Conservation (phyloP, 352 stramenopile species). For the Pythium scleroteichum region DNA sequence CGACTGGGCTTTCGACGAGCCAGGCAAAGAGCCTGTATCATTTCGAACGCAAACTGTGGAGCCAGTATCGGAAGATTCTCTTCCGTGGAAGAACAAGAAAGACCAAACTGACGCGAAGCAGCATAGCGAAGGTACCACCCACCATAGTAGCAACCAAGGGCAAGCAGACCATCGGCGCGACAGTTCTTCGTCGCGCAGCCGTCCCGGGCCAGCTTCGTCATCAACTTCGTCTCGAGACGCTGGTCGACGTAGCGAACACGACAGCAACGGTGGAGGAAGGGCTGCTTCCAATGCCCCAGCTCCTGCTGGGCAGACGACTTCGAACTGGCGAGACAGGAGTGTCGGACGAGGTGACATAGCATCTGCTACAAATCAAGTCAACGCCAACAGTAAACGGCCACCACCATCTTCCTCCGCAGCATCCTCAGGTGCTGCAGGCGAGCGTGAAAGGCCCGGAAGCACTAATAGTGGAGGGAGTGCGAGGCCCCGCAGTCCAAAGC, state of each 20-base stretch:
- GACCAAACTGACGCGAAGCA: constrained; percentile 31
- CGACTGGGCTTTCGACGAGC: constrained; percentile 87
- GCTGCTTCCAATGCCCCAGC: neutral
- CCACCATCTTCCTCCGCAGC: constrained; percentile 6
- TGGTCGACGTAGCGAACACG: constrained; percentile 21
- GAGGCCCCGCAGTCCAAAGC: constrained; percentile 47
- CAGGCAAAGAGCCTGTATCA: constrained; percentile 81
- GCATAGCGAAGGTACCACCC: constrained; percentile 18
- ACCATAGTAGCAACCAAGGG: constrained; percentile 19
- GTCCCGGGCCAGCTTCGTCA: constrained; percentile 1
- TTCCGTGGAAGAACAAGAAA: constrained; percentile 73
- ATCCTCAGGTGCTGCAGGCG: neutral
- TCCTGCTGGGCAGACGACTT: neutral
- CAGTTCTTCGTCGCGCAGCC: constrained; percentile 23
- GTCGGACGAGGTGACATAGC: constrained; percentile 21
- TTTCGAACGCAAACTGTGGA: constrained; percentile 86
- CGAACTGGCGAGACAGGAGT: constrained; percentile 27
- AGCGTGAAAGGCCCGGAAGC: constrained; percentile 28
- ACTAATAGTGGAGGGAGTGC: neutral
- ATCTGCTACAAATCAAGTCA: neutral
- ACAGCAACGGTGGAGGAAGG: constrained; percentile 13
- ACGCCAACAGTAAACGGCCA: constrained; percentile 9
- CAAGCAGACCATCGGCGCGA: constrained; percentile 24
- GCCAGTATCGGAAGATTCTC: constrained; percentile 63
- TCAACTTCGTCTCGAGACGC: constrained; percentile 17